Evolutionary conservation across 2,329 filamentous ascomycete species (phyloP), one percentile per base, ranked within the genome.

Genomic region (Aspergillus novofumigatus): DNA sequence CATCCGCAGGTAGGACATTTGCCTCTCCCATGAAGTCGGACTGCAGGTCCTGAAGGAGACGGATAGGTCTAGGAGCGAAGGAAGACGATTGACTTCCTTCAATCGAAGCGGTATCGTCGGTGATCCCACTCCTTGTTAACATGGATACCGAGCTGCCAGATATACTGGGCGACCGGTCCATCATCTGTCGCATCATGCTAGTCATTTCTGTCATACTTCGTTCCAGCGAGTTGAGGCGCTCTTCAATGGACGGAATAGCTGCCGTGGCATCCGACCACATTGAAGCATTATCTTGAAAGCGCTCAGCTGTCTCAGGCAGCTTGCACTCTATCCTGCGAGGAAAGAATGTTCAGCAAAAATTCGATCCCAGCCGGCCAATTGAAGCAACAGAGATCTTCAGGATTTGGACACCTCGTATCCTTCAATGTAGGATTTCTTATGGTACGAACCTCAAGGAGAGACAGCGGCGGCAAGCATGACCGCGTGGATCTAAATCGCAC

Each of bases 391-490:
- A 35, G 14, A 7, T 17, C 6, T 35, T 35, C 4, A 17, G 32
- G 32, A 14, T 6, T 6, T 17, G 32, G 14, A 35, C 14, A 17
- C 7, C 32, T 35, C 32, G 14, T 35, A 35, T 35, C 32, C 32
- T 35, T 17, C 32, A 35, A 6, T 35, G n/a, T 4, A 53, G 58
- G 53, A 11, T 38, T 38, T 11, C 23, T 8, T 42, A 10, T 41
- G 53, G n/a, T 25, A 65, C 66, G 41, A 54, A 72, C 70, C 70
- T 70, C 38, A 73, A 60, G n/a, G 70, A 73, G 45, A 73, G 60
- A 62, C 70, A 73, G 26, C 70, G 70, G 51, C 70, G 70, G 56
- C 70, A 73, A 42, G 70, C 68, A 65, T 72, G 70, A 21, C 68
- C 69, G 11, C 70, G 68, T 7, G 70, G 69, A 59, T 72, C 70